phyloP scores from a whole-genome alignment of 164 flowering plant genomes.

The Berberis thunbergii region DNA sequence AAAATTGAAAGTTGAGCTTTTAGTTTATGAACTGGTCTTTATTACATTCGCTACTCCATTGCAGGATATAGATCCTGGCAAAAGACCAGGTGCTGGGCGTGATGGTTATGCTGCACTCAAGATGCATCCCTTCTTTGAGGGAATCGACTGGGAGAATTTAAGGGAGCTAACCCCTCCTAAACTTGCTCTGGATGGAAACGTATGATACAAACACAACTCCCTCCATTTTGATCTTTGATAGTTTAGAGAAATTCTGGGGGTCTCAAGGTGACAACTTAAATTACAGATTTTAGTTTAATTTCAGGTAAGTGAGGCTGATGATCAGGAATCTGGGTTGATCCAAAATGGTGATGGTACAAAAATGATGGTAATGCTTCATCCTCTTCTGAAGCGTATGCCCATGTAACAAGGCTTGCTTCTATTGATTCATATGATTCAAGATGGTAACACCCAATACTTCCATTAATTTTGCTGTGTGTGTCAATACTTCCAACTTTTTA shows the following conservation, averaged over 20 bases:
- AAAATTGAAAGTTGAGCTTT: too few species aligned
- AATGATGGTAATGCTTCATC: conserved; percentile 55
- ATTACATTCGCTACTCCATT: conserved; percentile 8
- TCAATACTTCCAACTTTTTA: background rate
- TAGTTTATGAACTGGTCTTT: background rate
- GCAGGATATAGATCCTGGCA: conserved; percentile 81
- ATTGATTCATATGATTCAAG: conserved; percentile 97
- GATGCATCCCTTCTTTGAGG: conserved; percentile 79
- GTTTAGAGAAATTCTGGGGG: background rate
- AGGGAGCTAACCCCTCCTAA: conserved; percentile 55
- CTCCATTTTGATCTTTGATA: background rate
- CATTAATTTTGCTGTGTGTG: background rate
- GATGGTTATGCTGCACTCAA: conserved; percentile 80
- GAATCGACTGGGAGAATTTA: conserved; percentile 73
- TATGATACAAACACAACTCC: conserved; percentile 12
- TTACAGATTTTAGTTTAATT: conserved; percentile 7
- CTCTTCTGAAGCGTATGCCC: conserved; percentile 51
- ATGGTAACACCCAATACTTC: conserved; percentile 42
- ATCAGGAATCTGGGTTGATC: conserved; percentile 61
- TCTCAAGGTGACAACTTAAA: conserved; percentile 1
- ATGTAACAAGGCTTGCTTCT: conserved; percentile 80
- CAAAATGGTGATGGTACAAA: conserved; percentile 63
- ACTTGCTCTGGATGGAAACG: conserved; percentile 51
- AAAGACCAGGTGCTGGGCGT: conserved; percentile 90
- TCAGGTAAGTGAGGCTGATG: conserved; percentile 38